These are phyloP conservation scores for Chlorella vulgaris DNA, from an alignment of 139 green algal genomes.

Conservation along the genomic window DNA sequence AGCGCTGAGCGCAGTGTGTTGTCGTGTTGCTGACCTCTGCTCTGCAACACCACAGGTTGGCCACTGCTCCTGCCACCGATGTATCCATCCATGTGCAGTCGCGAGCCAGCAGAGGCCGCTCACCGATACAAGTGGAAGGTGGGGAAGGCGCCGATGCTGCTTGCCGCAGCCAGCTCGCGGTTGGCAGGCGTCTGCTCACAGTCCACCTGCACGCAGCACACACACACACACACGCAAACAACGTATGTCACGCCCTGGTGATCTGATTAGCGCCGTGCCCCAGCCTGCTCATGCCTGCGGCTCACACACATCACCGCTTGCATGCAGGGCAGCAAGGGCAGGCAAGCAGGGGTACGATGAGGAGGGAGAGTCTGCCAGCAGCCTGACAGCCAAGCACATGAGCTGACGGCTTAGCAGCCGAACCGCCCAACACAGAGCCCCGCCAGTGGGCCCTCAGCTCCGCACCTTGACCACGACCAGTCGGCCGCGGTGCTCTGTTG, in stretches of 20 bases:
- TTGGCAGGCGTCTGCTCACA: slow-evolving; percentile 45
- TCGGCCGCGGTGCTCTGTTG: slow-evolving; percentile 9
- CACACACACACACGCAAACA: background rate
- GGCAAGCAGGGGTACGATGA: no score
- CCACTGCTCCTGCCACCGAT: background rate
- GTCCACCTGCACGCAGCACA: slow-evolving; percentile 27
- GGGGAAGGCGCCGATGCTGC: slow-evolving; percentile 38
- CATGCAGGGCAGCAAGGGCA: no score
- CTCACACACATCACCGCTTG: no score
- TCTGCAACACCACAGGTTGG: background rate
- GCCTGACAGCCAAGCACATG: background rate
- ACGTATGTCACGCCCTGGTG: background rate
- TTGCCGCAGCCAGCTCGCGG: slow-evolving; percentile 22
- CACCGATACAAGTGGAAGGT: slow-evolving; percentile 47
- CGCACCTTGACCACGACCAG: slow-evolving; percentile 44
- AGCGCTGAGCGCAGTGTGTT: background rate
- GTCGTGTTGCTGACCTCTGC: background rate
- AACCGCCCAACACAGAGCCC: no score
- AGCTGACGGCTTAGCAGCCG: background rate
- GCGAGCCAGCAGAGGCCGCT: no score
- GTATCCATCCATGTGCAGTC: background rate
- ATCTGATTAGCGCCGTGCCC: no score
- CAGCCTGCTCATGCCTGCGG: no score
- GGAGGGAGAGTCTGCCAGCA: no score
- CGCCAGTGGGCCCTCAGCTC: no score